Evolutionary conservation across 1,139 yeast genomes (phyloP).

Genomic region (Debaryomyces subglobosus): DNA sequence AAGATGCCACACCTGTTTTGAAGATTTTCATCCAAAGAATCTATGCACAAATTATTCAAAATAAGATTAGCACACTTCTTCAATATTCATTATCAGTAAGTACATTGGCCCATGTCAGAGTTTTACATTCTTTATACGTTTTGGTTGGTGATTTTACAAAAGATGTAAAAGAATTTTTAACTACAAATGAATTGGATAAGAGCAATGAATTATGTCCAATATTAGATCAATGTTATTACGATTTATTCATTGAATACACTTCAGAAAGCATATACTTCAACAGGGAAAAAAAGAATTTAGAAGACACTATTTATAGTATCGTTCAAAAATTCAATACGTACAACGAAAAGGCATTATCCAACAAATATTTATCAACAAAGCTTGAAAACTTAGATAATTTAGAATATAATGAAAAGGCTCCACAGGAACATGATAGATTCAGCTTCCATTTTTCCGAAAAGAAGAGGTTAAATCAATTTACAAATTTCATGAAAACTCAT

Average conservation of each 20-base stretch:
- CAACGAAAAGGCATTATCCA: constrained; percentile 54
- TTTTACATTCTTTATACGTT: constrained; percentile 67
- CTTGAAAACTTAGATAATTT: constrained; percentile 40
- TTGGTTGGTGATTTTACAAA: constrained; percentile 65
- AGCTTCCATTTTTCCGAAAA: constrained; percentile 43
- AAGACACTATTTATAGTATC: constrained; percentile 56
- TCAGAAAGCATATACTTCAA: constrained; percentile 71
- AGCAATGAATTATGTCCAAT: constrained; percentile 52
- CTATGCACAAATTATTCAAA: constrained; percentile 75
- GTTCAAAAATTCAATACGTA: constrained; percentile 54
- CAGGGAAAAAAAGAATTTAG: constrained; percentile 71
- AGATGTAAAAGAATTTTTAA: constrained; percentile 62
- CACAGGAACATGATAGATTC: constrained; percentile 28
- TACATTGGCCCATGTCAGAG: constrained; percentile 75
- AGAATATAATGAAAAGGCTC: constrained; percentile 23
- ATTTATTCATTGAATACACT: constrained; percentile 71
- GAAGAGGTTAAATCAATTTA: constrained; percentile 44
- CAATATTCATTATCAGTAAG: constrained; percentile 67
- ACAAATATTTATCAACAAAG: constrained; percentile 48
- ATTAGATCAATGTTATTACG: constrained; percentile 73
- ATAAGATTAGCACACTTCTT: constrained; percentile 64
- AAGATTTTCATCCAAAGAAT: constrained; percentile 73
- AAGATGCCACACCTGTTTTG: constrained; percentile 65
- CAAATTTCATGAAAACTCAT: constrained; percentile 42
- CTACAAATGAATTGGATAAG: constrained; percentile 48